Base-by-base conservation (phyloP, 129 eudicot genomes). In the Pulicaria dysenterica region DNA sequence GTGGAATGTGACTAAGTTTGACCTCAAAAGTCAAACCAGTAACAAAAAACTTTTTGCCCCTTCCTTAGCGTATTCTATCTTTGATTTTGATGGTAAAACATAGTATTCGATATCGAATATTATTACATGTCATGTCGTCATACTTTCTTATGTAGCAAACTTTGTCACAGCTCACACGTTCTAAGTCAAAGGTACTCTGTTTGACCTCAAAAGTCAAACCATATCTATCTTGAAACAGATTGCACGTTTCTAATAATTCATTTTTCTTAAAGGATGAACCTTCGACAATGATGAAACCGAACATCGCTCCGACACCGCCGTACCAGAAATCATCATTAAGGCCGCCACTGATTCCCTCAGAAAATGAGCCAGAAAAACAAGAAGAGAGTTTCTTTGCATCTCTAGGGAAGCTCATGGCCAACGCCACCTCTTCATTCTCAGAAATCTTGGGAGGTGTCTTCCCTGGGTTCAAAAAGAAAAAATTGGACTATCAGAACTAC, bases 311-410 rank as follows among this genome's bases (percentile, higher is more conserved):
- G 12, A 46, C 53, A 63, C 76, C 75, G 53, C 77, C 84, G 19
- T 88, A 90, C 75, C 81, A 81, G 72, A 94, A 86, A 77, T 76
- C 80, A 44, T 42, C 66, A n/a, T 72, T 86, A 36, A 82, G 97
- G 59, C 91, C 93, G 11, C 96, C 88, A 39, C 77, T 94, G 37
- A 94, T 94, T 46, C 94, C 97, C n/a, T 57, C 73, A 6, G 97
- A 79, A 70, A 87, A 81, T 12, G 92, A 94, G 54, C 83, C 51
- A 5, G 97, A 90, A 76, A 90, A 86, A 65, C 97, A 70, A 67
- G 99, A 94, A 64, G 98, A 94, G 61, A 79, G 86, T 40, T 83
- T 94, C 75, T 70, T 90, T 12, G 94, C 82, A 59, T 94, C 99
- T 44, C 60, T 90, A 4, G 84, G 74, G 15, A 90, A 83, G 70